A percentile compares a stretch with the other conserved stretches of the same genome.
Evolutionary conservation across 1,139 yeast genomes (phyloP).

Genomic region (Zygotorulaspora mrakii): DNA sequence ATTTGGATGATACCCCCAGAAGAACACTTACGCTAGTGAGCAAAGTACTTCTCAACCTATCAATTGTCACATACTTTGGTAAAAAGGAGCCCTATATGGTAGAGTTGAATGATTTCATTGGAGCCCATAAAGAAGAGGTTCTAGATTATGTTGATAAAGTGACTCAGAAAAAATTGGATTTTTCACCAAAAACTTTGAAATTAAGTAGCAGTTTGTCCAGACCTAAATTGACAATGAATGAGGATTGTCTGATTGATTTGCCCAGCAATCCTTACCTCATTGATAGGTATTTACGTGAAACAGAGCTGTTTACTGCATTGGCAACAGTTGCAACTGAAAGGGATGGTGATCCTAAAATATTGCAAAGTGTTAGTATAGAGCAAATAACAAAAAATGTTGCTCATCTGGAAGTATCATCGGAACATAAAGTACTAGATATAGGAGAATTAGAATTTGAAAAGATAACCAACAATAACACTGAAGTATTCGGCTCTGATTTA

Average conservation of each 20-base stretch:
- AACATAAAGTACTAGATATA: slow-evolving; percentile 18
- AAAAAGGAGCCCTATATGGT: slow-evolving; percentile 79
- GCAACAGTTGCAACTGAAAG: slow-evolving; percentile 22
- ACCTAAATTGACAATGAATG: slow-evolving; percentile 42
- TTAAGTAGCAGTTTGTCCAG: slow-evolving; percentile 39
- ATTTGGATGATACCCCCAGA: slow-evolving; percentile 67
- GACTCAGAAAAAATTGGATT: slow-evolving; percentile 67
- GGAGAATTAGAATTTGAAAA: slow-evolving; percentile 37
- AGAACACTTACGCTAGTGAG: slow-evolving; percentile 78
- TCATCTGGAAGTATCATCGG: slow-evolving; percentile 7
- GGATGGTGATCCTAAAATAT: slow-evolving; percentile 11
- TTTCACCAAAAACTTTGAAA: slow-evolving; percentile 54
- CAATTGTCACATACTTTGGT: slow-evolving; percentile 72
- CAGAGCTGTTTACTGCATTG: slow-evolving; percentile 52
- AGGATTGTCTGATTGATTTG: slow-evolving; percentile 50
- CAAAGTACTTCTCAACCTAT: slow-evolving; percentile 74
- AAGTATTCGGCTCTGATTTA: slow-evolving; percentile 34
- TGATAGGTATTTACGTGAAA: slow-evolving; percentile 59
- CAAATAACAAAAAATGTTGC: slow-evolving; percentile 14
- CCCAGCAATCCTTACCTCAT: slow-evolving; percentile 68
- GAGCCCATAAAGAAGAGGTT: slow-evolving; percentile 54
- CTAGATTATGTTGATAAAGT: slow-evolving; percentile 66
- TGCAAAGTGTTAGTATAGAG: slow-evolving; percentile 14
- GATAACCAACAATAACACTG: slow-evolving; percentile 32
- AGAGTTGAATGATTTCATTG: slow-evolving; percentile 64